Conservation (phyloP, 805 yeast genomes). For the Lachancea thermotolerans region DNA sequence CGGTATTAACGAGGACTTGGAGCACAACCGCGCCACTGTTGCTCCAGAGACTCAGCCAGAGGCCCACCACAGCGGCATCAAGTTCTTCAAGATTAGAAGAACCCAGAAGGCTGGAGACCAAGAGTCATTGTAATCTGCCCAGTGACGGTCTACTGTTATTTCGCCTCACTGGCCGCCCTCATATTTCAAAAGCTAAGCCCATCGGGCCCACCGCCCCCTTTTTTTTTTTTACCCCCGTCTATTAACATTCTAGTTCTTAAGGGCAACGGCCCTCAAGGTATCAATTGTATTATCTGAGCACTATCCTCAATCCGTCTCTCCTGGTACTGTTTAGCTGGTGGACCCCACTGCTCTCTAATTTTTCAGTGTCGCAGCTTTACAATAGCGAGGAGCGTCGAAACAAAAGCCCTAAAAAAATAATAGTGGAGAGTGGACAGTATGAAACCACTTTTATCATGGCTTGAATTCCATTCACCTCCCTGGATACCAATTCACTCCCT, state of each 20-base stretch:
- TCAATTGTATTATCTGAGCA: constrained; percentile 6
- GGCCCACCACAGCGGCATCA: constrained; percentile 45
- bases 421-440: too few species aligned
- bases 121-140: constrained; percentile 30
- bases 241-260: constrained; percentile 7
- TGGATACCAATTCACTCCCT: too few species aligned
- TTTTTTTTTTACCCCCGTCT: not conserved
- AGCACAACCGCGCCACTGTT: constrained; percentile 7
- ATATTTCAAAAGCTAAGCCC: not conserved
- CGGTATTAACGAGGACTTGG: constrained; percentile 6
- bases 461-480: too few species aligned
- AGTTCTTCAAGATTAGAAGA: constrained; percentile 70
- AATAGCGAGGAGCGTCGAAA: too few species aligned
- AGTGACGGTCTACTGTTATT: not conserved
- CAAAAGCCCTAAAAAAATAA: too few species aligned
- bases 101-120: constrained; percentile 31
- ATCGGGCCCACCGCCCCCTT: not conserved
- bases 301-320: not conserved
- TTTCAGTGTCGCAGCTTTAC: too few species aligned
- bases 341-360: too few species aligned
- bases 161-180: too few species aligned
- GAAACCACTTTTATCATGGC: too few species aligned
- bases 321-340: not conserved
- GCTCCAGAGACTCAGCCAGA: constrained; percentile 17
- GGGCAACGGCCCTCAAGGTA: not conserved